Conservation (phyloP, 805 yeast genomes). For the Candida sakaeoensis region DNA sequence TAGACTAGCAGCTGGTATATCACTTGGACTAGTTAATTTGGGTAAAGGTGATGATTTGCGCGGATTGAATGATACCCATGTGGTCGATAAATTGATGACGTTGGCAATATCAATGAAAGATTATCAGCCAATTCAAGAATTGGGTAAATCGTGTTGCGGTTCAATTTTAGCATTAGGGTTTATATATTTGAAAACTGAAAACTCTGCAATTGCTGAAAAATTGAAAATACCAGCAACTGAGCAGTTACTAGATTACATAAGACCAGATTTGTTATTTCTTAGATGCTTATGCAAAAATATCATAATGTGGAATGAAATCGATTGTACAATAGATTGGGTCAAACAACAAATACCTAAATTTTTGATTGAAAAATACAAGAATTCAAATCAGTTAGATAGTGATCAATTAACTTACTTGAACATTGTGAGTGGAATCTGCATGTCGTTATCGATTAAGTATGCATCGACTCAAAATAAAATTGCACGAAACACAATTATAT, state of each 20-base stretch:
- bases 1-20: slow-evolving; percentile 81
- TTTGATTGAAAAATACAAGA: slow-evolving; percentile 28
- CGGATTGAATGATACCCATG: slow-evolving; percentile 58
- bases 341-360: slow-evolving; percentile 51
- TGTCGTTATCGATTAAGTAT: slow-evolving; percentile 69
- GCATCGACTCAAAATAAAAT: slow-evolving; percentile 62
- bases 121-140: slow-evolving; percentile 53
- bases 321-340: slow-evolving; percentile 51
- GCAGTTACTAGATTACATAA: slow-evolving; percentile 59
- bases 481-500: slow-evolving; percentile 55
- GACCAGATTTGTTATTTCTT: slow-evolving; percentile 75
- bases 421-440: slow-evolving; percentile 68
- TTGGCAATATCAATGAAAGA: slow-evolving; percentile 61
- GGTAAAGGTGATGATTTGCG: slow-evolving; percentile 67
- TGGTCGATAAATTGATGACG: slow-evolving; percentile 56
- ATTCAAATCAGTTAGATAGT: slow-evolving; percentile 39
- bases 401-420: slow-evolving; percentile 62
- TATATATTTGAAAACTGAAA: slow-evolving; percentile 66
- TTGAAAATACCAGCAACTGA: slow-evolving; percentile 57
- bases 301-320: slow-evolving; percentile 70
- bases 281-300: slow-evolving; percentile 61
- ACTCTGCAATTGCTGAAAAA: slow-evolving; percentile 56
- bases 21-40: slow-evolving; percentile 78
- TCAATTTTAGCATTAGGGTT: slow-evolving; percentile 73
- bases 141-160: slow-evolving; percentile 67